Percentiles rank a stretch among this genome's conserved stretches.
These are phyloP conservation scores for Ustilago cynodontis DNA, from an alignment of 1,284 basidiomycete species.

Conservation along the genomic window DNA sequence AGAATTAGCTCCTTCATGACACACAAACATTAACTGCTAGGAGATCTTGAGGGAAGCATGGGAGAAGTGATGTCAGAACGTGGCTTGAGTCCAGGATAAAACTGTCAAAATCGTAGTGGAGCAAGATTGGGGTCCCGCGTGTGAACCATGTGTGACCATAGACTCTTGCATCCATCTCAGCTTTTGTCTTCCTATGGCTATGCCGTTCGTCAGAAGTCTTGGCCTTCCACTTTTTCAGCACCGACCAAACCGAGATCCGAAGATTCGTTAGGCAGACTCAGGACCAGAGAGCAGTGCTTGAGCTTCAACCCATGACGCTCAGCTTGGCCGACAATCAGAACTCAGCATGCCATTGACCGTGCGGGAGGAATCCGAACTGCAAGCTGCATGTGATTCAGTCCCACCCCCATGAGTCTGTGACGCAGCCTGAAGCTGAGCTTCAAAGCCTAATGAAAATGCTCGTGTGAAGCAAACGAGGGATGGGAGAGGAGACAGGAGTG, in stretches of 20 bases:
- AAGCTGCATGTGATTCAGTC: not conserved
- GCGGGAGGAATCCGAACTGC: not conserved
- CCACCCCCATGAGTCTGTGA: not conserved
- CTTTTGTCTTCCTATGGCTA: not conserved
- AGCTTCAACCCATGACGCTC: not conserved
- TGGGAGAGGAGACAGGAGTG: not conserved
- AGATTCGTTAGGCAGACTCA: not conserved
- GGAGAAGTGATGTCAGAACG: not conserved
- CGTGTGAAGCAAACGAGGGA: constrained; percentile 1
- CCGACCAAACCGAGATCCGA: not conserved
- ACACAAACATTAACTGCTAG: not conserved
- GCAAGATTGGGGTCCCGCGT: not conserved
- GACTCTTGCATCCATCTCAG: not conserved
- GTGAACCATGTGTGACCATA: constrained; percentile 7
- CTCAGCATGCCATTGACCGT: not conserved
- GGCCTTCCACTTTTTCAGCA: too few species aligned
- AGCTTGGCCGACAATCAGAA: not conserved
- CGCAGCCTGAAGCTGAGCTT: not conserved
- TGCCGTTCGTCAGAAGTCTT: not conserved
- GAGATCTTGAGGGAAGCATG: too few species aligned
- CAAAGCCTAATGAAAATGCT: not conserved
- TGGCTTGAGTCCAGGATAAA: constrained; percentile 7
- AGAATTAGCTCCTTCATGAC: not conserved
- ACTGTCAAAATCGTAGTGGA: not conserved
- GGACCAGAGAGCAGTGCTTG: too few species aligned